Evolutionary conservation across 2,329 filamentous ascomycete species (phyloP), one percentile per base, ranked within the genome.

Genomic region (Leptographium radiaticola): DNA sequence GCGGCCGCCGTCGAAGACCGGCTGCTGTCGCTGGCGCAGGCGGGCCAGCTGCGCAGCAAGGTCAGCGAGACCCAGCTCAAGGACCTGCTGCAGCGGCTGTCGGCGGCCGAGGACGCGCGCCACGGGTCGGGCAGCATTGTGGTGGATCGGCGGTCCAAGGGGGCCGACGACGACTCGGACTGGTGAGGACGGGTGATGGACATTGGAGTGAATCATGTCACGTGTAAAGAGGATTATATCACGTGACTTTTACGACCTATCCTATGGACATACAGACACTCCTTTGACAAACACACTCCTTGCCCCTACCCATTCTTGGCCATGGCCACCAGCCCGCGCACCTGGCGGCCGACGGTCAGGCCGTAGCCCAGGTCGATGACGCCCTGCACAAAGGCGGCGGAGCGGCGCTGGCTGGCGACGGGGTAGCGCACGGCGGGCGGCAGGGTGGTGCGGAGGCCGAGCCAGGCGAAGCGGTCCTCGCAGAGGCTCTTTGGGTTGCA

Each of bases 31-130:
- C 80, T 98, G 55, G 91, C 93, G 55, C 82, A 89, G 64, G 80
- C 84, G 30, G 90, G 91, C 30, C 93, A 97, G 74, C 75, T 98
- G 62, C 76, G 88, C 53, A 73, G 81, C 58, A 94, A 95, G 68
- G 89, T 98, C 48, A 91, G 86, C 1, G 93, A 98, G 70, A 83
- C 84, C 49, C 90, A 97, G 73, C 76, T 98, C 64, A 96, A 97
- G 75, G 89, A 95, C 60, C 76, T 98, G 55, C 71, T 98, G 60
- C 86, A 95, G 60, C 76, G 97, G 52, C 71, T 98, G 59, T 86
- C 83, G 58, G 88, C 89, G 16, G 80, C 96, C 56, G 84, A 88
- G 30, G 89, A 95, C 64, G 86, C 81, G 60, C 76, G 83, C 70
- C 52, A 56, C 45, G 59, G 56, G 20, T 56, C 55, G 7, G 54